These are phyloP conservation scores for Balansia obtecta DNA, from an alignment of 2,329 filamentous ascomycete genomes.

Conservation along the genomic window DNA sequence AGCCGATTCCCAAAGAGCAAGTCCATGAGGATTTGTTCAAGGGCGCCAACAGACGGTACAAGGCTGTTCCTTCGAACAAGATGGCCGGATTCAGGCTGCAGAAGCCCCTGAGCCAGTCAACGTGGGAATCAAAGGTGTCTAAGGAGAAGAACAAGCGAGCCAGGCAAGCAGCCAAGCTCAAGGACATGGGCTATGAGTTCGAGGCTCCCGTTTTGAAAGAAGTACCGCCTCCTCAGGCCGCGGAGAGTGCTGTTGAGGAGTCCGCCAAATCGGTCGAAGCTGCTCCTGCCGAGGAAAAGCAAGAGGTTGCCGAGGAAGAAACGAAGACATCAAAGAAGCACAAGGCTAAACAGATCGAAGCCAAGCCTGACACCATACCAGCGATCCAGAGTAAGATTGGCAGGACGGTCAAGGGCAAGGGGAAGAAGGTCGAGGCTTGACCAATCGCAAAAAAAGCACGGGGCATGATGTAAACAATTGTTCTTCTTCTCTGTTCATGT, in stretches of 20 bases:
- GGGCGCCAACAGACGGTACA: slow-evolving; percentile 82
- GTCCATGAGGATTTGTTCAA: slow-evolving; percentile 77
- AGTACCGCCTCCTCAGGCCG: slow-evolving; percentile 27
- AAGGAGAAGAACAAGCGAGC: slow-evolving; percentile 60
- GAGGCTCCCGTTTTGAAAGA: slow-evolving; percentile 59
- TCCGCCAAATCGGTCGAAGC: slow-evolving; percentile 24
- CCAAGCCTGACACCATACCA: slow-evolving; percentile 9
- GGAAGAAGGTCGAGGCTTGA: slow-evolving; percentile 11
- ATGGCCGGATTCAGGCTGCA: slow-evolving; percentile 67
- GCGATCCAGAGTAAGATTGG: slow-evolving; percentile 11
- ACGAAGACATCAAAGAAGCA: slow-evolving; percentile 9
- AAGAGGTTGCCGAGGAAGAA: slow-evolving; percentile 12
- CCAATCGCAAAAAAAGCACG: slow-evolving; percentile 1
- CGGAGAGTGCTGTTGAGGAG: slow-evolving; percentile 22
- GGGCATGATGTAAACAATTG: background rate
- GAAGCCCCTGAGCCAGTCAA: slow-evolving; percentile 57
- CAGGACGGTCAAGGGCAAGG: slow-evolving; percentile 20
- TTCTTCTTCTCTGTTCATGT: background rate
- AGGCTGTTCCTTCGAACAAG: slow-evolving; percentile 76
- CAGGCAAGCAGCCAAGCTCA: slow-evolving; percentile 60
- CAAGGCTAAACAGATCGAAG: slow-evolving; percentile 11
- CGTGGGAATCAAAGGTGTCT: slow-evolving; percentile 66
- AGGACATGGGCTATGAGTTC: slow-evolving; percentile 75
- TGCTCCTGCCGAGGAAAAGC: slow-evolving; percentile 16
- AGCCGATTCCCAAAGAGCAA: slow-evolving; percentile 61